phyloP scores from a whole-genome alignment of 305 asterid genomes.

The Fraxinus paxiana region DNA sequence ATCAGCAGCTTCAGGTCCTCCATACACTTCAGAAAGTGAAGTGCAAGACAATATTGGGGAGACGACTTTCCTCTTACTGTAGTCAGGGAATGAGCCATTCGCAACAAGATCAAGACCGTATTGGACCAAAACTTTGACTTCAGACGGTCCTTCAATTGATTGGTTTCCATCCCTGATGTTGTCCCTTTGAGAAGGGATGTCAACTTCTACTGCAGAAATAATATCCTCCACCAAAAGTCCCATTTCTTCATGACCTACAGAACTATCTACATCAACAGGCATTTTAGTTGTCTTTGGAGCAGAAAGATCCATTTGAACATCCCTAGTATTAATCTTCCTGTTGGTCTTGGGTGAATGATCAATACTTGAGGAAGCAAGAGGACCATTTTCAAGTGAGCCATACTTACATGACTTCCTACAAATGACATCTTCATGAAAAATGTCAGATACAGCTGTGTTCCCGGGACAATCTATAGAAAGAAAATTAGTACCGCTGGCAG shows the following conservation, averaged over 20 bases:
- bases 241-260: conserved; percentile 29
- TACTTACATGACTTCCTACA: conserved; percentile 22
- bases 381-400: conserved; percentile 28
- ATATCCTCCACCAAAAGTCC: conserved; percentile 21
- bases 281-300: conserved; percentile 19
- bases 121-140: conserved; percentile 25
- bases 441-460: conserved; percentile 22
- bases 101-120: conserved; percentile 32
- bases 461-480: conserved; percentile 25
- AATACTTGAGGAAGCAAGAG: conserved; percentile 23
- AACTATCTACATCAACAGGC: conserved; percentile 19
- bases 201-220: conserved; percentile 33
- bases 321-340: conserved; percentile 47
- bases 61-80: conserved; percentile 40
- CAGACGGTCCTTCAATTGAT: conserved; percentile 28
- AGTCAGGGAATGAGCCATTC: conserved; percentile 24
- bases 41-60: conserved; percentile 34
- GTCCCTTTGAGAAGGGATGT: conserved; percentile 27
- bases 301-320: conserved; percentile 32
- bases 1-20: conserved; percentile 13
- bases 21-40: conserved; percentile 29
- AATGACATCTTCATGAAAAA: conserved; percentile 22
- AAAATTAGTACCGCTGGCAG: conserved; percentile 21
- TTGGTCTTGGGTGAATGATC: conserved; percentile 30
- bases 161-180: conserved; percentile 25